These are phyloP conservation scores for Prunus persica DNA, from an alignment of 306 rosid genomes.

Conservation along the genomic window Prunus_persica_NCBIv2 NC_034015.1:21778001-21778500, in stretches of 20 bases:
- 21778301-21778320: conserved; percentile 24
- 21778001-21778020: background rate
- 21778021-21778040: background rate
- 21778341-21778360: conserved; percentile 27
- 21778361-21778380: conserved; percentile 24
- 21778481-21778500: conserved; percentile 19
- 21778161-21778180: conserved; percentile 54
- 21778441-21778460: conserved; percentile 28
- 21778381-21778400: conserved; percentile 19
- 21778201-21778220: conserved; percentile 48
- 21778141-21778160: conserved; percentile 98
- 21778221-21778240: conserved; percentile 26
- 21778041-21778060: background rate
- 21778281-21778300: conserved; percentile 28
- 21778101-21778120: conserved; percentile 61
- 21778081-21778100: conserved; percentile 53
- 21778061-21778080: conserved; percentile 6
- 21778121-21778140: conserved; percentile 84
- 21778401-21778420: conserved; percentile 9
- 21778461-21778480: conserved; percentile 15
- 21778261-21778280: conserved; percentile 36
- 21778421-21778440: conserved; percentile 26
- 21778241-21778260: conserved; percentile 33
- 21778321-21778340: conserved; percentile 31
- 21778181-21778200: conserved; percentile 46